Base-by-base conservation (phyloP, 108 stramenopile genomes). In the Schizochytrium sp. region DNA sequence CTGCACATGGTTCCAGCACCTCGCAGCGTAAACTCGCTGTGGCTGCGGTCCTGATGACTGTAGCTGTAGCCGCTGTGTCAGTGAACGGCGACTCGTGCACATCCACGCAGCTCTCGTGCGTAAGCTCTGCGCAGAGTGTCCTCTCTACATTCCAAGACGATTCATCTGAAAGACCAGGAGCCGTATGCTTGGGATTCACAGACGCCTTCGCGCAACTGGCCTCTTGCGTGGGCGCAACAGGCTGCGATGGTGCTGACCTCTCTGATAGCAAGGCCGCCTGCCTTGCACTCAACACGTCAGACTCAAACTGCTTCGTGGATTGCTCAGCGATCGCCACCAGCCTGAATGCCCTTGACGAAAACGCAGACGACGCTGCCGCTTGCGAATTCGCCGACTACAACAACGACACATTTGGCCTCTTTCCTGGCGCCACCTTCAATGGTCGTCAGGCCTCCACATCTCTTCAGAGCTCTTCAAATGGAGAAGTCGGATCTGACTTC, bases 181-280 rank as follows among this genome's bases (percentile, higher is more conserved):
- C 76, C 47, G 53, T 1, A 8, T 69, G 64, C 64, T 44, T 69
- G 42, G 64, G 28, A 7, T 69, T 69, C 3, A 69, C 64, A 38
- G 64, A 69, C 64, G 64, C 64, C 10, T 83, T 55, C 76, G 76
- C 76, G 28, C 50, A 83, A 38, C 50, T 83, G n/a, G 76, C 76
- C 50, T 10, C 76, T 38, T 83, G 76, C 76, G 76, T 83, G 45
- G 76, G 53, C 15, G 5, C 50, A 10, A 40, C 50, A 5, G 76
- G 50, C 10, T 83, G 76, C 76, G 28, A 83, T 53, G 76, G 28
- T 10, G 76, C 76, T 8, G 76, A 83, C 53, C 10, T 83, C 53
- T 55, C 47, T 38, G 47, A 49, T 38, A 83, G 15, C 76, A 55
- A 49, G 76, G 28, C 47, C 45, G 19, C 2, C 17, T 83, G 76